phyloP scores from a whole-genome alignment of 2,329 filamentous ascomycete species.

The Phialophora expanda region DNA sequence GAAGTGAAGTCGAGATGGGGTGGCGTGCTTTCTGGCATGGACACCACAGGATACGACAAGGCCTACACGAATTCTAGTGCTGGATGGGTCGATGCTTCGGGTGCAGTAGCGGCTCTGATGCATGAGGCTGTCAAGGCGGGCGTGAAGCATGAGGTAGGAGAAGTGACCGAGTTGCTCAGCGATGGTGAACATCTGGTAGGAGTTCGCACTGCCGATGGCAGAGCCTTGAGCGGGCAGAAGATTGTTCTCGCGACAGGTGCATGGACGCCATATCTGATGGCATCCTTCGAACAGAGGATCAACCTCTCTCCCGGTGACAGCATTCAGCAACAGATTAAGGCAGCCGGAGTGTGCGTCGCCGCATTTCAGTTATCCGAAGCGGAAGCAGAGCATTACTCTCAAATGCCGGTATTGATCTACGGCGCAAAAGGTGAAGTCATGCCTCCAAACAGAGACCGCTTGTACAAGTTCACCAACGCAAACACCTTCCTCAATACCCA shows the following conservation, averaged over 20 bases:
- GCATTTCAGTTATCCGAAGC: slow-evolving; percentile 60
- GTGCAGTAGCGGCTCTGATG: slow-evolving; percentile 54
- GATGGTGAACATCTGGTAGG: slow-evolving; percentile 48
- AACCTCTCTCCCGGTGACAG: slow-evolving; percentile 55
- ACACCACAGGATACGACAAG: slow-evolving; percentile 47
- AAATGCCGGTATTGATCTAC: slow-evolving; percentile 61
- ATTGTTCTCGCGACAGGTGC: slow-evolving; percentile 63
- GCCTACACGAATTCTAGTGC: slow-evolving; percentile 58
- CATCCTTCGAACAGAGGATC: slow-evolving; percentile 54
- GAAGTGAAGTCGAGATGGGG: slow-evolving; percentile 50
- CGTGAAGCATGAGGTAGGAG: slow-evolving; percentile 53
- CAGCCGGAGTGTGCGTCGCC: slow-evolving; percentile 65
- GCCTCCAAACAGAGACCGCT: slow-evolving; percentile 55
- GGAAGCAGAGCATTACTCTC: slow-evolving; percentile 56
- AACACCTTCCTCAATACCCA: slow-evolving; percentile 63
- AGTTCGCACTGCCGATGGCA: slow-evolving; percentile 56
- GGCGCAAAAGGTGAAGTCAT: slow-evolving; percentile 55
- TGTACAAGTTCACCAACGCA: slow-evolving; percentile 67
- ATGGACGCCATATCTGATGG: slow-evolving; percentile 61
- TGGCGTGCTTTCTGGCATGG: slow-evolving; percentile 47
- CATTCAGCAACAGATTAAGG: slow-evolving; percentile 60
- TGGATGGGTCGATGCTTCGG: slow-evolving; percentile 60
- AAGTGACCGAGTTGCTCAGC: slow-evolving; percentile 53
- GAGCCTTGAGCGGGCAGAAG: slow-evolving; percentile 57
- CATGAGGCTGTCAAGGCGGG: slow-evolving; percentile 52